Evolutionary conservation across 75 land plant species (phyloP).

Genomic region (Isoetes taiwanensis): DNA sequence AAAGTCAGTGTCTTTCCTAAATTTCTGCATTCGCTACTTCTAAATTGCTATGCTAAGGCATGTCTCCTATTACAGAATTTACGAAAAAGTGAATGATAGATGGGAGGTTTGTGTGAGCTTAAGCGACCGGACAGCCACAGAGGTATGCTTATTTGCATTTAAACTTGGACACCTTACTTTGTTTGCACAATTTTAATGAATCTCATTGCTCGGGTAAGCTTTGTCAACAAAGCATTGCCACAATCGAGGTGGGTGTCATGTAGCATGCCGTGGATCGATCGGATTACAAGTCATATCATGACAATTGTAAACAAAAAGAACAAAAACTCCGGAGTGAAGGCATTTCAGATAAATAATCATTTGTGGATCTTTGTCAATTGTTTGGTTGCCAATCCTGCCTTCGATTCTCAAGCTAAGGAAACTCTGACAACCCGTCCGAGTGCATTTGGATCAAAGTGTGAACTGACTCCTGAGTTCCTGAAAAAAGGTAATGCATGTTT

Average conservation of each 20-base stretch:
- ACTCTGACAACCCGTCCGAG: background rate
- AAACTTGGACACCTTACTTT: background rate
- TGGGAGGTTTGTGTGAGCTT: slow-evolving; percentile 13
- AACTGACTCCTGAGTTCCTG: background rate
- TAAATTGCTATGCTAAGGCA: too few relatives aligned
- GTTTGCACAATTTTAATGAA: too few relatives aligned
- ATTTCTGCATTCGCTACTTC: background rate
- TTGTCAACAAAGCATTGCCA: slow-evolving; percentile 14
- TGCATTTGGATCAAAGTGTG: background rate
- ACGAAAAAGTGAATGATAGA: slow-evolving; percentile 7
- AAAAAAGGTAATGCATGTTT: slow-evolving; percentile 3
- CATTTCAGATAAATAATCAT: slow-evolving; percentile 8
- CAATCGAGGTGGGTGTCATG: slow-evolving; percentile 13
- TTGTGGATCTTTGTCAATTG: slow-evolving; percentile 17
- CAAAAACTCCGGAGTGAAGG: slow-evolving; percentile 6
- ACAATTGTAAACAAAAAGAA: slow-evolving; percentile 6
- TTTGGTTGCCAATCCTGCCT: slow-evolving; percentile 16
- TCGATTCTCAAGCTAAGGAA: background rate
- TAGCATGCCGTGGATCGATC: background rate
- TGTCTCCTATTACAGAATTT: background rate
- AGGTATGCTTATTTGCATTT: slow-evolving; percentile 7
- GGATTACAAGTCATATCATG: background rate
- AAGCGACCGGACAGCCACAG: slow-evolving; percentile 13
- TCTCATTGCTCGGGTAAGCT: slow-evolving; percentile 39
- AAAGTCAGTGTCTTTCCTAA: too few relatives aligned